These are phyloP conservation scores for Phaffia australis DNA, from an alignment of 768 basidiomycete genomes.

Conservation along the genomic window DNA sequence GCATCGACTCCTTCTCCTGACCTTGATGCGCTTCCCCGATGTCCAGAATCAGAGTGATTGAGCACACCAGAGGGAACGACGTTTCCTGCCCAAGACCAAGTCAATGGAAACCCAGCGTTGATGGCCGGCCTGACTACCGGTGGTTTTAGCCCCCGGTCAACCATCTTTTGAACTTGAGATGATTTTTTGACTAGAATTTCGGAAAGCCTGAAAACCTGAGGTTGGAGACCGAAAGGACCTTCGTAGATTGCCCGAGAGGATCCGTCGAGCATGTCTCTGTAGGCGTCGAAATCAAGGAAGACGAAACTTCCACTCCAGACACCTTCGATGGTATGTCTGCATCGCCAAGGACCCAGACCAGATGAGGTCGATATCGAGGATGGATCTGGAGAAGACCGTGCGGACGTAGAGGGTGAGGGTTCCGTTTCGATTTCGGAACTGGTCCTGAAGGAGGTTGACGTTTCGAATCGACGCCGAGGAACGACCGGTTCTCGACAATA, in stretches of 20 bases:
- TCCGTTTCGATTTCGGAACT: slow-evolving; percentile 16
- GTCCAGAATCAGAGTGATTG: slow-evolving; percentile 22
- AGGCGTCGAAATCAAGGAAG: slow-evolving; percentile 68
- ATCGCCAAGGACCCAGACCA: slow-evolving; percentile 28
- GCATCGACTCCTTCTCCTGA: slow-evolving; percentile 19
- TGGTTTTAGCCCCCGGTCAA: not conserved
- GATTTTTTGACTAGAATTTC: slow-evolving; percentile 10
- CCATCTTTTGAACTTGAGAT: not conserved
- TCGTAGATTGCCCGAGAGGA: slow-evolving; percentile 50
- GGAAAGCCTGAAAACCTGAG: slow-evolving; percentile 19
- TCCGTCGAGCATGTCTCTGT: slow-evolving; percentile 35
- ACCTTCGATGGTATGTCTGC: slow-evolving; percentile 27
- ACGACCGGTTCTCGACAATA: slow-evolving; percentile 25
- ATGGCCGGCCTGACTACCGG: not conserved
- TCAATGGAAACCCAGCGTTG: slow-evolving; percentile 5
- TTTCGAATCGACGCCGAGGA: slow-evolving; percentile 27
- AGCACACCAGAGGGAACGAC: slow-evolving; percentile 32
- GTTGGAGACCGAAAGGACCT: slow-evolving; percentile 50
- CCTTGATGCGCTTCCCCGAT: slow-evolving; percentile 26
- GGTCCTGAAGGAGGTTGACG: slow-evolving; percentile 36
- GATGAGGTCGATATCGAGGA: no score
- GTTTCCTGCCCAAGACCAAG: slow-evolving; percentile 27
- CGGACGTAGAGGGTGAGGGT: not conserved
- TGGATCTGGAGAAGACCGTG: no score
- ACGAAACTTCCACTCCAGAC: slow-evolving; percentile 34